A percentile compares a stretch with the other conserved stretches of the same genome.
These are phyloP conservation scores for Fusarium sp. DNA, from an alignment of 2,329 filamentous ascomycete genomes.

Conservation along the genomic window DNA sequence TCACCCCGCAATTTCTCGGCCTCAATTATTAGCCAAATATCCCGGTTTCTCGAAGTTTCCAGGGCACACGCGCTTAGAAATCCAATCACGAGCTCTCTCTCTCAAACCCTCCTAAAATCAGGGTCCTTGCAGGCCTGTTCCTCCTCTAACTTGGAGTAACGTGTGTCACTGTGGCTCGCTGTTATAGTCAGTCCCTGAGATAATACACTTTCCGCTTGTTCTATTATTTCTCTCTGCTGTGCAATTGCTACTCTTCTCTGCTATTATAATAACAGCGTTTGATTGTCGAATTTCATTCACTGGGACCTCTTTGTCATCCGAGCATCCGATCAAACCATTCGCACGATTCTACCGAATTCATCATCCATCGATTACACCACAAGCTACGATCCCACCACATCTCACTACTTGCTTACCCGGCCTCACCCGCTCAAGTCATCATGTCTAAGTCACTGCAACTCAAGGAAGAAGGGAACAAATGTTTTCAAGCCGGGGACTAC, in stretches of 20 bases:
- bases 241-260: neutral
- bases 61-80: conserved; percentile 49
- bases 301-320: neutral
- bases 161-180: conserved; percentile 15
- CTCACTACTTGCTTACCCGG: neutral
- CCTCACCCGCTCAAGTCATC: conserved; percentile 9
- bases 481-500: conserved; percentile 76
- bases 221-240: neutral
- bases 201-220: neutral
- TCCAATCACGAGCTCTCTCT: conserved; percentile 42
- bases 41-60: conserved; percentile 48
- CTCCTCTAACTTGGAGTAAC: neutral
- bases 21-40: conserved; percentile 6
- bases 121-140: conserved; percentile 8
- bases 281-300: neutral
- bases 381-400: conserved; percentile 1
- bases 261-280: neutral
- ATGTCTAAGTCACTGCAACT: conserved; percentile 58
- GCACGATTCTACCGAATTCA: neutral
- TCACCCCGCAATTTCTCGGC: conserved; percentile 32
- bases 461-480: conserved; percentile 73
- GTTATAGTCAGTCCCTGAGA: neutral
- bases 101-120: conserved; percentile 1
- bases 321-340: neutral
- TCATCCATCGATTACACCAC: neutral